Percentiles rank a stretch among this genome's conserved stretches.
phyloP scores from a whole-genome alignment of 192 early-diverging fungal species.

The Mortierella alpina region DNA sequence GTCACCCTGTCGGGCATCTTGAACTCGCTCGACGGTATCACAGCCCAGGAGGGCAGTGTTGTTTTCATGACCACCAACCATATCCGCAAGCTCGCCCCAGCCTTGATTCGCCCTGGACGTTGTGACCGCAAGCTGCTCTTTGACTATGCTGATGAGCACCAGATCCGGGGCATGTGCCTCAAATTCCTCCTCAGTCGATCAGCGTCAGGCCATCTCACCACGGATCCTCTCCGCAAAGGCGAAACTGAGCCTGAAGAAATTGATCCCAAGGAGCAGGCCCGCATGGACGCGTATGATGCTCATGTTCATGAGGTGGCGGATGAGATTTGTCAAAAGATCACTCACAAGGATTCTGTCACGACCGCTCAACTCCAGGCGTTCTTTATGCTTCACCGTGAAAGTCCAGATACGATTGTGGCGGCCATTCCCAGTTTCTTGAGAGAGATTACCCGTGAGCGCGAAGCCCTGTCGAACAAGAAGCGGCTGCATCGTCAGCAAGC shows the following conservation, averaged over 20 bases:
- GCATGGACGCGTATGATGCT: constrained; percentile 41
- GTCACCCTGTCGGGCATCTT: constrained; percentile 60
- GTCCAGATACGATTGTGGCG: constrained; percentile 38
- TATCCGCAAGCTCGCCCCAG: constrained; percentile 57
- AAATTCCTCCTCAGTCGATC: constrained; percentile 51
- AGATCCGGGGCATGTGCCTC: constrained; percentile 58
- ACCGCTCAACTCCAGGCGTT: constrained; percentile 53
- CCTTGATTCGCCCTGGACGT: constrained; percentile 65
- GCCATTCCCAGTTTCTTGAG: constrained; percentile 34
- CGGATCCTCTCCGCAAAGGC: neutral
- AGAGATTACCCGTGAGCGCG: constrained; percentile 27
- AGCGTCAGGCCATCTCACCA: constrained; percentile 10
- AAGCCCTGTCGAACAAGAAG: constrained; percentile 30
- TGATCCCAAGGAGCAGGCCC: constrained; percentile 33
- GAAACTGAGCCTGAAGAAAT: neutral
- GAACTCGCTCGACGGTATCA: constrained; percentile 65
- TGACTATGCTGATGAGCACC: constrained; percentile 58
- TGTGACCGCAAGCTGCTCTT: constrained; percentile 63
- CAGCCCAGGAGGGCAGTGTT: constrained; percentile 61
- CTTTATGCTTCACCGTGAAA: constrained; percentile 52
- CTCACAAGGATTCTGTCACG: constrained; percentile 29
- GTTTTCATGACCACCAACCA: constrained; percentile 66
- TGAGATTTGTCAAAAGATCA: constrained; percentile 31
- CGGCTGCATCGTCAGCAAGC: constrained; percentile 19
- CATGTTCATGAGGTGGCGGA: constrained; percentile 33